Evolutionary conservation across 768 basidiomycete genomes (phyloP).

Genomic region (Hygrophorus pudorinus): DNA sequence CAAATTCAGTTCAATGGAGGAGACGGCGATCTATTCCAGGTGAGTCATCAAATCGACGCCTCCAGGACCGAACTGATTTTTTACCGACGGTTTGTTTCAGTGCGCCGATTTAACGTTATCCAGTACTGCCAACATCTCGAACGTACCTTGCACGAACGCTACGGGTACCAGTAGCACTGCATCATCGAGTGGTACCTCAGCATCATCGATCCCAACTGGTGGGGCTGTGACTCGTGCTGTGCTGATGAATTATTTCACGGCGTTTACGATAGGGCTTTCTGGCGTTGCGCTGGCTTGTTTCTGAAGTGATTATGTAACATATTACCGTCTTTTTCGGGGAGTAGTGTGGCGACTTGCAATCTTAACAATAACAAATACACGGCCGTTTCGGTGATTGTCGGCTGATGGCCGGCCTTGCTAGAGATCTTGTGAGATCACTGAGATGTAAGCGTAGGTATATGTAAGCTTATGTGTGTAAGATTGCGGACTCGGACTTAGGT

Average conservation of each 20-base stretch:
- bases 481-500: too few species aligned
- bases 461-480: too few species aligned
- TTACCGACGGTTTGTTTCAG: conserved; percentile 23
- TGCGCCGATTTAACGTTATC: conserved; percentile 75
- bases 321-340: too few species aligned
- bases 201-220: conserved; percentile 9
- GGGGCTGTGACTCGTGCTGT: too few species aligned
- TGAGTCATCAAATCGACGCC: conserved; percentile 12
- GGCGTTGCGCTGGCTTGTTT: conserved; percentile 7
- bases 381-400: too few species aligned
- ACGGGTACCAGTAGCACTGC: conserved; percentile 13
- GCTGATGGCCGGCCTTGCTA: too few species aligned
- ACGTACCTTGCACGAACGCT: conserved; percentile 27
- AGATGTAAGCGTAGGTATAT: too few species aligned
- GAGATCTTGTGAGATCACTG: too few species aligned
- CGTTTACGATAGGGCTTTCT: conserved; percentile 8
- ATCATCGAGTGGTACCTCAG: conserved; percentile 13
- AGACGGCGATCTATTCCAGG: conserved; percentile 66
- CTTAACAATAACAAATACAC: background rate
- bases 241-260: too few species aligned
- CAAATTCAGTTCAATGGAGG: conserved; percentile 62
- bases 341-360: background rate
- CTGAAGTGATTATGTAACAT: background rate
- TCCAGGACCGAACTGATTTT: conserved; percentile 3
- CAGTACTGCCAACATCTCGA: conserved; percentile 36